Base-by-base conservation (phyloP, 108 stramenopile species). In the Schizochytrium sp. region DNA sequence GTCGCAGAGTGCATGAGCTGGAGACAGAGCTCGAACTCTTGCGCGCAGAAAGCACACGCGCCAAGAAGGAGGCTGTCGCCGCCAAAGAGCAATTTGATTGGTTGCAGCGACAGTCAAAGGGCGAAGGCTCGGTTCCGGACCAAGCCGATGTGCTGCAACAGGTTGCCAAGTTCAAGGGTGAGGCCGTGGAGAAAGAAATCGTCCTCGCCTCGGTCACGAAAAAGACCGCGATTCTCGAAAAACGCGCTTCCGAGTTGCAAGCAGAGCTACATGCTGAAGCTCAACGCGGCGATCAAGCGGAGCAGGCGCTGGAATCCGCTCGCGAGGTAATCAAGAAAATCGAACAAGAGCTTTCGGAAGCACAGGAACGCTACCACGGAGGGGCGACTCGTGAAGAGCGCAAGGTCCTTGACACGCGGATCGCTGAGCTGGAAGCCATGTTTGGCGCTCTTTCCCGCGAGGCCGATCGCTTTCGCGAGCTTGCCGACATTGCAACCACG, bases 401-500 rank as follows among this genome's bases (percentile, higher is more conserved):
- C 48, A 83, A 90, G 34, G 29, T 72, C 19, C 45, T 92, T 5
- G 60, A 72, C 25, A 45, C 87, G 87, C 63, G 59, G 6, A 83
- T 83, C 48, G 76, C 90, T 48, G 60, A 88, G 58, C 90, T 92
- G 16, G 87, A 91, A 89, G 34, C 12, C 48, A 59, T 58, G 48
- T 89, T 88, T n/a, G 88, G 89, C 53, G 63, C 76, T 4, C 47
- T 92, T 41, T 29, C 29, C 4, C 51, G 90, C 29, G 92, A 92
- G 41, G 90, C 60, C 5, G 90, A 91, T 29, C 72, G 91, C 19
- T 87, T 87, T 59, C 89, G 89, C 44, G 93, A 94, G 76, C 72
- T 93, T 47, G 94, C 94, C 21, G 93, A 92, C 63, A 91, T 94
- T 47, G 94, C 94, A 4, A 71, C 93, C 25, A 44, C 72, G 60